These are phyloP conservation scores for Fusarium nygamai DNA, from an alignment of 2,329 filamentous ascomycete genomes.

Conservation along the genomic window DNA sequence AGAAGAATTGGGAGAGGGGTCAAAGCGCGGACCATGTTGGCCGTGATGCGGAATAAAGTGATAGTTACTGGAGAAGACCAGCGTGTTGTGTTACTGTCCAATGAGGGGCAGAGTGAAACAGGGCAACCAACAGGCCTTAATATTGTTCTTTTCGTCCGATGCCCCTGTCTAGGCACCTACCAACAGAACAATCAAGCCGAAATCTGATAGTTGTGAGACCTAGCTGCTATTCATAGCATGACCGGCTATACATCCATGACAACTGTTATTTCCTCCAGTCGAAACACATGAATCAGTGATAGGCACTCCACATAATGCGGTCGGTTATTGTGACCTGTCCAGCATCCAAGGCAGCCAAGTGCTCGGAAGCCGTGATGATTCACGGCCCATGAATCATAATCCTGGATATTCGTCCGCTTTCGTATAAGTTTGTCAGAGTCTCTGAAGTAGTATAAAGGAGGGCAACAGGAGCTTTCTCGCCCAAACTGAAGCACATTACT, in stretches of 20 bases:
- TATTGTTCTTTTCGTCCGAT: background rate
- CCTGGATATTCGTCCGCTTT: no score
- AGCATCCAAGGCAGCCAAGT: background rate
- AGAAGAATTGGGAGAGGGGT: slow-evolving; percentile 11
- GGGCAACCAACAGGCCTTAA: background rate
- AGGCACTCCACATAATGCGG: background rate
- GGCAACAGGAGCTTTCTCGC: background rate
- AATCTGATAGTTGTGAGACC: background rate
- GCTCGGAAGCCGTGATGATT: background rate
- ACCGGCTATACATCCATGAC: background rate
- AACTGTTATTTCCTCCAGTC: background rate
- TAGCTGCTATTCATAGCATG: background rate
- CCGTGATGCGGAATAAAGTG: background rate
- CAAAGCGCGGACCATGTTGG: background rate
- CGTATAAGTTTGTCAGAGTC: background rate
- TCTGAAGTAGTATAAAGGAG: background rate
- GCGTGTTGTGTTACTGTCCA: background rate
- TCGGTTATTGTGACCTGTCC: background rate
- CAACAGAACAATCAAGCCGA: background rate
- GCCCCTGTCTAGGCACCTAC: background rate
- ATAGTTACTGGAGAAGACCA: background rate
- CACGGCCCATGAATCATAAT: background rate
- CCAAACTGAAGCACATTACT: background rate
- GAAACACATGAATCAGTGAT: background rate
- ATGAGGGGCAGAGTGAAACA: background rate